Evolutionary conservation across 1,139 yeast species (phyloP), one percentile per base, ranked within the genome.

Genomic region (Yamadazyma spencermartinsiae): DNA sequence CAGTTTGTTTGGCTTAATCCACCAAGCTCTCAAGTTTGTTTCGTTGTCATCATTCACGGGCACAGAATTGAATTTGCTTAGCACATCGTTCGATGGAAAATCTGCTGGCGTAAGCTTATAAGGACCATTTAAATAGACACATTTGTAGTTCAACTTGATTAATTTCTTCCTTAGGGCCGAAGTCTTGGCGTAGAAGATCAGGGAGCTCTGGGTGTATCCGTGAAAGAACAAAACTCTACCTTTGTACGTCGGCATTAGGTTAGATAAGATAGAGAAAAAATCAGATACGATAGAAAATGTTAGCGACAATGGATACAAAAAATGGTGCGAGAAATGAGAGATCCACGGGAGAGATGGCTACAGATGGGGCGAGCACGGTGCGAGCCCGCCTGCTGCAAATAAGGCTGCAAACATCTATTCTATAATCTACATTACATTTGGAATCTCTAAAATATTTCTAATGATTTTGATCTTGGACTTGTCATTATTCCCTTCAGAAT

Each of bases 71-170:
- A 55, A 68, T 46, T 55, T 71, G 33, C 61, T 77, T 75, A 63
- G 80, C 64, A 49, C 55, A 41, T 68, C 74, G n/a, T 58, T 49
- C 8, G 69, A 54, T 2, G 95, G 94, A 43, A 87, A 62, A 49
- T 88, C 95, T 2, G 82, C 76, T 7, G 81, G 76, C 1, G 78
- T 72, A 31, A 89, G 63, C 23, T 67, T 62, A 5, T 79, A 63
- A 2, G 97, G 96, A 1, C 85, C 97, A 51, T 86, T 86, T 38
- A 88, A 63, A 58, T 85, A 90, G 10, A 83, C 78, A 20, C 90
- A 74, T 53, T 86, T 87, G 48, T 82, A 69, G 18, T 59, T 57
- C 25, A 68, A 46, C 36, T 69, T 65, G 36, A 54, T 45, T 23
- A 72, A 54, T 45, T 56, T 60, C 42, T 72, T 71, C 16, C 77